These are phyloP conservation scores for Plasmodium berghei DNA, from an alignment of 169 alveolate species.

Conservation along the genomic window DNA sequence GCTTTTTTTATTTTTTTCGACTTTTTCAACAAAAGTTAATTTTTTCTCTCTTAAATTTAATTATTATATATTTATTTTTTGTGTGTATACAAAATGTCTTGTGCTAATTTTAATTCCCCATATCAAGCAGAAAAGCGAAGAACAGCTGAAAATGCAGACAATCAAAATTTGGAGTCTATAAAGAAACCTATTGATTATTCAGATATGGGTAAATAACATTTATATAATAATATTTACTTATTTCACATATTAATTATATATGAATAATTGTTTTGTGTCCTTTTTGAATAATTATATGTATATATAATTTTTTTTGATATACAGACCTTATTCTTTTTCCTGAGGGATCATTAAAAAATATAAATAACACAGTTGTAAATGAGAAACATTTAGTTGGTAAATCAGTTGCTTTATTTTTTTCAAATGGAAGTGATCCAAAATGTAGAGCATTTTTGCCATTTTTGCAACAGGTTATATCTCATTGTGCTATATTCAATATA, in stretches of 20 bases:
- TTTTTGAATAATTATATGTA: not conserved
- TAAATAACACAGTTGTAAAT: conserved; percentile 75
- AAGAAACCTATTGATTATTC: conserved; percentile 75
- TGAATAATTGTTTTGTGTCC: not conserved
- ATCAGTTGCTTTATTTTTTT: conserved; percentile 82
- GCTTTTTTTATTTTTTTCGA: not conserved
- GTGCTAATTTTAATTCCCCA: conserved; percentile 79
- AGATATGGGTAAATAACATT: conserved; percentile 80
- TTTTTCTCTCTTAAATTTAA: conserved; percentile 4
- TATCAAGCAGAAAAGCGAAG: conserved; percentile 80
- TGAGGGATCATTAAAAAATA: conserved; percentile 82
- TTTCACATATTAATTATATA: not conserved
- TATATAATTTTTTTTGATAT: not conserved
- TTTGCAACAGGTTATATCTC: conserved; percentile 74
- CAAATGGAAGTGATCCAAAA: conserved; percentile 82
- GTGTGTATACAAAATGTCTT: conserved; percentile 30
- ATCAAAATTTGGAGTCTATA: conserved; percentile 20
- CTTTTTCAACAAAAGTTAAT: conserved; percentile 5
- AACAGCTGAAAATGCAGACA: conserved; percentile 55
- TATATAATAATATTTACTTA: not conserved
- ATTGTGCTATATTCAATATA: not conserved
- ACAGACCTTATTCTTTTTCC: conserved; percentile 82
- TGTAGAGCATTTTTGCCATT: conserved; percentile 83
- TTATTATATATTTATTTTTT: conserved; percentile 9
- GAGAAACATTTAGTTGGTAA: conserved; percentile 81